Base-by-base conservation (phyloP, 2,329 filamentous ascomycete genomes). In the Pseudogymnoascus sp. region DNA sequence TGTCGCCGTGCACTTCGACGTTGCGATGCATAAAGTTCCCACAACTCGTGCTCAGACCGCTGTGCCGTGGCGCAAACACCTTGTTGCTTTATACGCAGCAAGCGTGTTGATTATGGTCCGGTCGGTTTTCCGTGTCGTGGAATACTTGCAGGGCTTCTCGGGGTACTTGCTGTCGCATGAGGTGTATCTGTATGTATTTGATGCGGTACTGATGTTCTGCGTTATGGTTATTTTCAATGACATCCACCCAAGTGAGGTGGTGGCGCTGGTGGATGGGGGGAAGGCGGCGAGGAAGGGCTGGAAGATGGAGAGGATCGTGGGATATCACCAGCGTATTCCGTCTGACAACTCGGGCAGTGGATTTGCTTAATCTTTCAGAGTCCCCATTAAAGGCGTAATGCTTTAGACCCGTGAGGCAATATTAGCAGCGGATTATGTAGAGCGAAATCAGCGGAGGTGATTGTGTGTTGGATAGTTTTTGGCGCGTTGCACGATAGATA, bases 61-160 rank as follows among this genome's bases (percentile, higher is more conserved):
- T 12, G 21, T 66, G 5, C 59, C 60, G 1, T 69, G 72, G 76
- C 65, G 70, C 66, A 74, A 71, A 62, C 74, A 76, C 61, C 71
- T 81, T 59, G 63, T 69, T n/a, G 66, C 71, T 0, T 68, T 81
- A 4, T 80, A 80, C 66, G 61, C 66, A 2, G 71, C 74, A 29
- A 76, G 73, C 60, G 65, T 67, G 0, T 69, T 80, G 17, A 80
- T 81, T 64, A 68, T 81, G 55, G 61, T 80, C 3, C 73, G 80
- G 41, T 75, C 69, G 9, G 65, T 80, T 3, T 78, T 80, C 61
- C 72, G 80, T 17, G 71, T 80, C 10, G 68, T 76, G 13, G 79
- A 81, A 68, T 82, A 77, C 63, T 63, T 70, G 0, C 71, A 76
- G 67, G 78, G 78, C 0, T 69, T 73, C 36, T 65, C 71, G 13